Percentiles rank a stretch among this genome's conserved stretches.
Evolutionary conservation across 352 stramenopile species (phyloP).

Genomic region (Phytophthora meadii): DNA sequence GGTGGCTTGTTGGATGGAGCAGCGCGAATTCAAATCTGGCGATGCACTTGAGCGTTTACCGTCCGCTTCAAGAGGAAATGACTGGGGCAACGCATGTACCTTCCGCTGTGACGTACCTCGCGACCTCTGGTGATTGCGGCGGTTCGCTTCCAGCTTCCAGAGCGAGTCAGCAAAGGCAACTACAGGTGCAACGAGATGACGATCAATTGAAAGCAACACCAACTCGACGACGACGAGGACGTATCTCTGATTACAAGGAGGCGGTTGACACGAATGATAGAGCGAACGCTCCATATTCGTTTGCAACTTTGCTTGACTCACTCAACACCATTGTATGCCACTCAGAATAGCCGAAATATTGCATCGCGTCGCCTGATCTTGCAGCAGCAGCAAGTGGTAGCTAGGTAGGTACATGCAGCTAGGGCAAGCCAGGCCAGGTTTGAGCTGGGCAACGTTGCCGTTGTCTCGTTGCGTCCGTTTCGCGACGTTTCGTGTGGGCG

Average conservation of each 20-base stretch:
- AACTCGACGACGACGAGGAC: conserved; percentile 27
- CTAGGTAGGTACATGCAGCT: not conserved
- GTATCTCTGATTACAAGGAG: conserved; percentile 8
- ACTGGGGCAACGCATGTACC: conserved; percentile 9
- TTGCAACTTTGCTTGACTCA: not conserved
- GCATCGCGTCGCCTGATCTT: not conserved
- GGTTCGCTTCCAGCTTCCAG: conserved; percentile 22
- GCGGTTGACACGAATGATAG: no score
- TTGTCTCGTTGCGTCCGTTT: conserved; percentile 25
- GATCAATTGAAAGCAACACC: conserved; percentile 19
- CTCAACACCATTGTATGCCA: not conserved
- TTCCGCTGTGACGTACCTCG: conserved; percentile 37
- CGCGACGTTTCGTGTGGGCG: conserved; percentile 7
- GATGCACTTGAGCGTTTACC: not conserved
- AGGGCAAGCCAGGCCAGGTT: not conserved
- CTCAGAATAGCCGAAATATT: conserved; percentile 12
- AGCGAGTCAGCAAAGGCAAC: conserved; percentile 5
- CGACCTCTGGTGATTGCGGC: conserved; percentile 28
- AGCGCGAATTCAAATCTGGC: conserved; percentile 25
- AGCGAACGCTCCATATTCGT: no score
- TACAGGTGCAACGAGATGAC: conserved; percentile 26
- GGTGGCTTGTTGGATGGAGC: not conserved
- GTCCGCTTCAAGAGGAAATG: conserved; percentile 24
- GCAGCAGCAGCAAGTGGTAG: not conserved
- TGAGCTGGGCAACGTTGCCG: not conserved